phyloP scores from a whole-genome alignment of 345 rosid species.

The Hibiscus syriacus region DNA sequence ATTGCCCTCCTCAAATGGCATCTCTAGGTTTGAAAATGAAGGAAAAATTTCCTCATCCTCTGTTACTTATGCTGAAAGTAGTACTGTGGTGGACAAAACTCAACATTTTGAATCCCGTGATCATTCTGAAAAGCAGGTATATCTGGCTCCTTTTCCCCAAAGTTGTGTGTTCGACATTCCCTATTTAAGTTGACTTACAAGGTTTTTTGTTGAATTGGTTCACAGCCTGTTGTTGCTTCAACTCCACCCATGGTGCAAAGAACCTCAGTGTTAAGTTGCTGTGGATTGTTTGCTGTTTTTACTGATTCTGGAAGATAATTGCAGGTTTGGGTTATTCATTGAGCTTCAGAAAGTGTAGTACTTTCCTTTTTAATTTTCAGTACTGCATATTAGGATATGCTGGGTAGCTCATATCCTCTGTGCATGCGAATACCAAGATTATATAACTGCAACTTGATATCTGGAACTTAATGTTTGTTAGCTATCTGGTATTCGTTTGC shows the following conservation, averaged over 20 bases:
- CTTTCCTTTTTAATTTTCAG: not conserved
- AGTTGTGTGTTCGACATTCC: not conserved
- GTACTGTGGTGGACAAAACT: constrained; percentile 14
- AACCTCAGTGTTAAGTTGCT: constrained; percentile 64
- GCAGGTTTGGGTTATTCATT: constrained; percentile 34
- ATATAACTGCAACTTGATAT: not conserved
- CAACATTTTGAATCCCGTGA: constrained; percentile 30
- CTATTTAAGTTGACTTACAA: constrained; percentile 2
- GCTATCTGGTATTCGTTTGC: not conserved
- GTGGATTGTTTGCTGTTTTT: constrained; percentile 72
- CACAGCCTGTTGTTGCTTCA: constrained; percentile 42
- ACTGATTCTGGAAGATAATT: constrained; percentile 53
- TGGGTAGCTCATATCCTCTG: not conserved
- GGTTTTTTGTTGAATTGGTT: constrained; percentile 7
- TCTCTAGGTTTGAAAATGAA: constrained; percentile 16
- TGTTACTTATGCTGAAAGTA: constrained; percentile 23
- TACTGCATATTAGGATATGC: not conserved
- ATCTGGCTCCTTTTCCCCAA: not conserved
- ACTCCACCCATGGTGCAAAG: constrained; percentile 43
- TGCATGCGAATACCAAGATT: not conserved
- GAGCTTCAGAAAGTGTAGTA: not conserved
- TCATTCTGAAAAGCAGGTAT: constrained; percentile 56
- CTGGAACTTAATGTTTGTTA: not conserved
- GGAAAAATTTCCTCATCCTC: constrained; percentile 17
- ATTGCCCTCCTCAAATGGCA: constrained; percentile 8